Conservation (phyloP, 2,329 filamentous ascomycete genomes). For the Ophiostoma piceae region DNA sequence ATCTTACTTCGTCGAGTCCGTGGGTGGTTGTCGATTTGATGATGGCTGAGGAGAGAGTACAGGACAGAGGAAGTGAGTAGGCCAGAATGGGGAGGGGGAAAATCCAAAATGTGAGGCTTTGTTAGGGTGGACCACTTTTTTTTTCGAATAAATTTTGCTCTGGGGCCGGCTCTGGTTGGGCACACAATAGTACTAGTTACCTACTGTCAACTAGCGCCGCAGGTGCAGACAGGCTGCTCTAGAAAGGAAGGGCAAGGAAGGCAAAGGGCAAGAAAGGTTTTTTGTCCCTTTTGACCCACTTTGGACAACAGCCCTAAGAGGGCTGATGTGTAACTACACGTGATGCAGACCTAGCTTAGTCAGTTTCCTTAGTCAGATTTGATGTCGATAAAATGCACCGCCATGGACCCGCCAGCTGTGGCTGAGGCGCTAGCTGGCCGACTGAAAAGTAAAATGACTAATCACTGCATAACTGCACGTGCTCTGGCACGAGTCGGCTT, state of each 20-base stretch:
- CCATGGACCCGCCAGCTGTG: neutral
- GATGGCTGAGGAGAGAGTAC: constrained; percentile 24
- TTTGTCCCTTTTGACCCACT: constrained; percentile 12
- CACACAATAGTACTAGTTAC: constrained; percentile 11
- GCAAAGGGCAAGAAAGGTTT: neutral
- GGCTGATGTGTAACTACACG: constrained; percentile 17
- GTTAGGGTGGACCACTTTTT: constrained; percentile 23
- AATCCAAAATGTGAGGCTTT: constrained; percentile 24
- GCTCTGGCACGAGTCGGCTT: constrained; percentile 7
- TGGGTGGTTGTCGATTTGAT: constrained; percentile 26
- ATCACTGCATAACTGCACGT: neutral
- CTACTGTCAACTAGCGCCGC: neutral
- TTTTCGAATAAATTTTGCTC: constrained; percentile 18
- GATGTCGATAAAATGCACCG: neutral
- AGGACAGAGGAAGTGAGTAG: constrained; percentile 16
- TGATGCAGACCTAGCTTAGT: neutral
- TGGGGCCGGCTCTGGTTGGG: neutral
- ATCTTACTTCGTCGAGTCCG: constrained; percentile 29
- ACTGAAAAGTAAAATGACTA: neutral
- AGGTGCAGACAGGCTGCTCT: neutral
- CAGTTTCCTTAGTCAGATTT: neutral
- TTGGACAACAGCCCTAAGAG: constrained; percentile 22
- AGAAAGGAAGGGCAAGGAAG: neutral
- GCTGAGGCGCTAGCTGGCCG: neutral
- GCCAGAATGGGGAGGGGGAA: constrained; percentile 18